phyloP scores from a whole-genome alignment of 2,329 filamentous ascomycete genomes.

The Penicillium corylophilum region DNA sequence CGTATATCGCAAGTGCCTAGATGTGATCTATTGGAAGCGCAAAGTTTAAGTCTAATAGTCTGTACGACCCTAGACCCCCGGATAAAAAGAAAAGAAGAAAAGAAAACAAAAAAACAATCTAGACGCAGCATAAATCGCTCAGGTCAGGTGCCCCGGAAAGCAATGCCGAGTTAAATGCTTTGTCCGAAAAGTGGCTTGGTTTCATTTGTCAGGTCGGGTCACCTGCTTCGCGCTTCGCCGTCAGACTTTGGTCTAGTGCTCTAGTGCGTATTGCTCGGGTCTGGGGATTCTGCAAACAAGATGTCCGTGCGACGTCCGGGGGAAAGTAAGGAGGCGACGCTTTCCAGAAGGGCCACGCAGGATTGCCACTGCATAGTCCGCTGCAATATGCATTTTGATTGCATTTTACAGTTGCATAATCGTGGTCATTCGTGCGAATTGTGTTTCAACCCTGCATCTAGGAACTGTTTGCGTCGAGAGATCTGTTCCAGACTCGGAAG shows the following conservation, averaged over 20 bases:
- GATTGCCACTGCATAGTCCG: background rate
- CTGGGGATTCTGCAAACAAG: constrained; percentile 28
- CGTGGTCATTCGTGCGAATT: background rate
- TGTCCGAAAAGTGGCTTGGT: constrained; percentile 10
- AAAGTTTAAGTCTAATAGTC: background rate
- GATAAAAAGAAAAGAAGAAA: background rate
- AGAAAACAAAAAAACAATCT: background rate
- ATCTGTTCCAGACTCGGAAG: background rate
- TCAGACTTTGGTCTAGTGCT: constrained; percentile 18
- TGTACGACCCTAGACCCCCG: background rate
- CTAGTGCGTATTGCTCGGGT: constrained; percentile 19
- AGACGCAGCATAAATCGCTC: background rate
- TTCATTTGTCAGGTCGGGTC: constrained; percentile 27
- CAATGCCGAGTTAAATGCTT: background rate
- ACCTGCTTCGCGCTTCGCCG: constrained; percentile 18
- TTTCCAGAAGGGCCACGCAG: background rate
- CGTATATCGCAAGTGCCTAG: too few species aligned
- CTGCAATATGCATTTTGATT: background rate
- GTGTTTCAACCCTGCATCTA: background rate
- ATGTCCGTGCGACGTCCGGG: constrained; percentile 20
- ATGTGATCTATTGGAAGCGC: background rate
- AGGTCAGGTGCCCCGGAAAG: background rate
- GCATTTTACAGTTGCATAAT: too few species aligned
- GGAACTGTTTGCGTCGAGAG: background rate
- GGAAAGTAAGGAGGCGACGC: background rate